Base-by-base conservation (phyloP, 371 early-diverging fungal species). In the Haplosporangium sp. region DNA sequence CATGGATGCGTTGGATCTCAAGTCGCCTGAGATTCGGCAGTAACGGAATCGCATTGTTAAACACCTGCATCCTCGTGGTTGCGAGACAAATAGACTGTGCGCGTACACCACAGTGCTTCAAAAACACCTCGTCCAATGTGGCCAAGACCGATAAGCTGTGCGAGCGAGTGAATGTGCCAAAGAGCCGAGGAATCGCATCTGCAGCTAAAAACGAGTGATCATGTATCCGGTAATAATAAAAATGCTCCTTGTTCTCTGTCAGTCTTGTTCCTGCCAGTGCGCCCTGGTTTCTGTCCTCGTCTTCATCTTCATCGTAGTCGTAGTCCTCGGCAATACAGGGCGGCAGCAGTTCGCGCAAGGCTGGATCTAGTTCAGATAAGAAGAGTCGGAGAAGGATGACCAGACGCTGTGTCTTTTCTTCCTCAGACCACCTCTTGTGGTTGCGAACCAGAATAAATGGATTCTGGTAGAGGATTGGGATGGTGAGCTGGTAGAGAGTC, bases 221-320 rank as follows among this genome's bases (percentile, higher is more conserved):
- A 8, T 69, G 73, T 5, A 43, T 51, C 14, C 80, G 69, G 56
- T 73, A 79, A 36, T 79, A 63, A 45, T 55, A 62, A 59, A 79
- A 73, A 53, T 79, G 73, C 20, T 61, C 59, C 16, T 37, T 54
- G 43, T 10, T 53, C 37, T 53, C 14, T 11, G 45, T 41, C 57
- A 13, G 12, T 41, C 41, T 6, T 29, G 29, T 46, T 23, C 38
- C 16, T 1, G 42, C 18, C 59, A 38, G 11, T 18, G 50, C n/a
- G 5, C 18, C 21, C 21, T 59, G 45, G 23, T 38, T 43, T 37
- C 12, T 21, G 4, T 54, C 46, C 9, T 55, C 56, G 13, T 45
- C 52, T 0, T 55, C 68, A 18, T 62, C 58, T 13, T 73, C 55
- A 1, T 76, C 54, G 10, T 79, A 66, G 16, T 72, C 69, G 23